Base-by-base conservation (phyloP, 2,329 filamentous ascomycete genomes). In the Stagonosporopsis chrysanthemi region DNA sequence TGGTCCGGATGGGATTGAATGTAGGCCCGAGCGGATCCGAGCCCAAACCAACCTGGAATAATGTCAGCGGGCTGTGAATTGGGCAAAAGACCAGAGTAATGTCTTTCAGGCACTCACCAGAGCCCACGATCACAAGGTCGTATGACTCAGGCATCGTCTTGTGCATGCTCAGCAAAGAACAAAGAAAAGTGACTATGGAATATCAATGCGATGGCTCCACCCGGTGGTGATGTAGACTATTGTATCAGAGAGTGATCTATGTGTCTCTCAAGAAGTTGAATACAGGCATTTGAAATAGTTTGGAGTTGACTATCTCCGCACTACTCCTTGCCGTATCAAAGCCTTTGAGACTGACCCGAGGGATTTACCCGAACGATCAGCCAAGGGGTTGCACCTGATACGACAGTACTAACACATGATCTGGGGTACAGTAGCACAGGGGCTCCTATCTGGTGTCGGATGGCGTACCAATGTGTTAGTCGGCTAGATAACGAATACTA, bases 401-500 rank as follows among this genome's bases (percentile, higher is more conserved):
- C 26, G 28, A 19, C 5, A 24, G 19, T 4, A 26, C 6, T 12
- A 41, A 23, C 47, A 35, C 26, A 50, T 41, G 19, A 50, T 24
- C 38, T 50, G 47, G 47, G 38, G 47, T 51, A 28, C 48, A 51
- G 29, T 51, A 51, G 48, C 29, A 22, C 15, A 26, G 22, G 22
- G 14, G 14, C 8, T 28, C 38, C 29, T 51, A 51, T 51, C 48
- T 43, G 29, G 19, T 24, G 39, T 36, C 48, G 48, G 48, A 43
- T 51, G 24, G 38, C 15, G 48, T 43, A 51, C 48, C 48, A 43
- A 2, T 11, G 11, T 26, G 3, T 19, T 14, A 17, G 39, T 43
- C 48, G 48, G 48, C 29, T 51, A 51, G 48, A 51, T 43, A 51
- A 51, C 39, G 36, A 36, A 36, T 28, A 42, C 19, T 28, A 3